Conservation (phyloP, 306 rosid genomes). For the Dalbergia oliveri region DNA sequence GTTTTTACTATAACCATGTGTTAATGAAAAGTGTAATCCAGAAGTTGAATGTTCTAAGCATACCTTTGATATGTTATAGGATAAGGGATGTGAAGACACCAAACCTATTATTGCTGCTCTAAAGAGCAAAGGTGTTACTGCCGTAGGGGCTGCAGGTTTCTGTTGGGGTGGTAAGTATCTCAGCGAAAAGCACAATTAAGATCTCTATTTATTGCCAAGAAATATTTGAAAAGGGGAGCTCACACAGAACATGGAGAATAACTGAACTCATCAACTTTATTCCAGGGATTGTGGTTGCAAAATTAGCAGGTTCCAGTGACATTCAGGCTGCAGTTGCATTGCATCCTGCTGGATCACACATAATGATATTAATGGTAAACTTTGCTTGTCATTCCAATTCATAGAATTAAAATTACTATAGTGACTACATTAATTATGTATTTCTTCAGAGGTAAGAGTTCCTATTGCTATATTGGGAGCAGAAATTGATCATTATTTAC, state of each 20-base stretch:
- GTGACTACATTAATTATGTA: background rate
- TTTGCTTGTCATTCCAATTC: background rate
- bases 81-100: slow-evolving; percentile 61
- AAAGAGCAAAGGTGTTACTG: slow-evolving; percentile 58
- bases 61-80: slow-evolving; percentile 41
- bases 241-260: background rate
- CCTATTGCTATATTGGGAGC: slow-evolving; percentile 67
- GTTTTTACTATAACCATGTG: background rate
- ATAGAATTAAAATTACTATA: background rate
- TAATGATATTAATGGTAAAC: slow-evolving; percentile 48
- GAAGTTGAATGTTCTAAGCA: slow-evolving; percentile 6
- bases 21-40: background rate
- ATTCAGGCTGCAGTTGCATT: slow-evolving; percentile 59
- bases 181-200: background rate
- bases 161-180: slow-evolving; percentile 70
- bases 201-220: background rate
- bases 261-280: background rate
- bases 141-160: slow-evolving; percentile 70
- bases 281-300: slow-evolving; percentile 57
- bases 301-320: slow-evolving; percentile 49
- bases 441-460: slow-evolving; percentile 56
- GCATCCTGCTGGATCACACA: slow-evolving; percentile 53
- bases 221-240: background rate
- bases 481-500: slow-evolving; percentile 48
- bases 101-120: slow-evolving; percentile 62